A percentile compares a stretch with the other conserved stretches of the same genome.
Conservation (phyloP, 768 basidiomycete species). For the Hydnomerulius pinastri region DNA sequence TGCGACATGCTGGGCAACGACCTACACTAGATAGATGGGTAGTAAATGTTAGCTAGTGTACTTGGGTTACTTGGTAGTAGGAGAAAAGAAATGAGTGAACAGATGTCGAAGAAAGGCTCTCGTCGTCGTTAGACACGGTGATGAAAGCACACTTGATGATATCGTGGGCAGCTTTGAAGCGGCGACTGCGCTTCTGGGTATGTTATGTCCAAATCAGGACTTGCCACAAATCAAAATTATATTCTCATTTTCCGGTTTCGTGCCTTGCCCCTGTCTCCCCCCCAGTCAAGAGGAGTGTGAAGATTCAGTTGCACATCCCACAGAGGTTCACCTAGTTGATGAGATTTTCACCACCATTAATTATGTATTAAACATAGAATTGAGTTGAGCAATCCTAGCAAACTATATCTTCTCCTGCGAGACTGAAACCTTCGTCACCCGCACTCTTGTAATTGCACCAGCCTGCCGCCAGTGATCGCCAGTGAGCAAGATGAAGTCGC, state of each 20-base stretch:
- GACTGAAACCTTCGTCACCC: no score
- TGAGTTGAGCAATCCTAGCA: no score
- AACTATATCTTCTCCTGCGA: no score
- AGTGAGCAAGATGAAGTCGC: no score
- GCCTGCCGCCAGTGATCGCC: no score
- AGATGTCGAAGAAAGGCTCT: neutral
- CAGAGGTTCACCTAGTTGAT: no score
- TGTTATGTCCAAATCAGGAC: conserved; percentile 8
- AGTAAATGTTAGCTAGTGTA: neutral
- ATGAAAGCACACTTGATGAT: neutral
- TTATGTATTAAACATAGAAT: no score
- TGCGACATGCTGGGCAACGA: conserved; percentile 60
- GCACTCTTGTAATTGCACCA: no score
- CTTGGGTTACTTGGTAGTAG: neutral
- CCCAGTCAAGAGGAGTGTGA: neutral
- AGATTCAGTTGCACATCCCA: no score
- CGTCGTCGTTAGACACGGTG: conserved; percentile 1
- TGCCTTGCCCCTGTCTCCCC: neutral
- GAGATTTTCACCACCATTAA: no score
- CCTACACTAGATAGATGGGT: neutral
- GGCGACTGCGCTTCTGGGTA: conserved; percentile 14
- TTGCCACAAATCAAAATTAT: conserved; percentile 1
- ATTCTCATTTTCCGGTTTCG: neutral
- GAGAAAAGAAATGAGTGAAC: neutral
- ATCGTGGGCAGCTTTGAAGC: conserved; percentile 17